Evolutionary conservation across 2,329 filamentous ascomycete species (phyloP).

Genomic region (Atkinsonella texensis): DNA sequence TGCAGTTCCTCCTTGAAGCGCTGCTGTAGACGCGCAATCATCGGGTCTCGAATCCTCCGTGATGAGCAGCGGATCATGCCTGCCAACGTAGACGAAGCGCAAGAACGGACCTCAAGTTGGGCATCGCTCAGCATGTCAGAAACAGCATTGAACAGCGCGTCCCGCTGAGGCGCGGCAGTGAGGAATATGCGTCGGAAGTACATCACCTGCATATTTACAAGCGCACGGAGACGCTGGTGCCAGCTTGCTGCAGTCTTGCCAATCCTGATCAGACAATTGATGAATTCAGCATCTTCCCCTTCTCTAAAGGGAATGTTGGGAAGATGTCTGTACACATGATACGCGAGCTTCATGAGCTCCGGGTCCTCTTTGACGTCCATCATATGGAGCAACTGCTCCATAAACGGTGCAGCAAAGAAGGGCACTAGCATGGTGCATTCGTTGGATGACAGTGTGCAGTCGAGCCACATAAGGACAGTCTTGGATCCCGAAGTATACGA

Average conservation of each 20-base stretch:
- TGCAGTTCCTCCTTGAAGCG: constrained; percentile 70
- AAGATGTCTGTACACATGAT: constrained; percentile 92
- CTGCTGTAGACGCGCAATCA: constrained; percentile 62
- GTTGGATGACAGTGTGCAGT: constrained; percentile 78
- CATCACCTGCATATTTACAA: constrained; percentile 97
- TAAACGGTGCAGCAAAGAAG: constrained; percentile 84
- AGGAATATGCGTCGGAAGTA: constrained; percentile 96
- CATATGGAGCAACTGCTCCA: constrained; percentile 93
- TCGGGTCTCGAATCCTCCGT: constrained; percentile 60
- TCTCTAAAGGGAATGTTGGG: constrained; percentile 88
- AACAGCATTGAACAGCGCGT: constrained; percentile 80
- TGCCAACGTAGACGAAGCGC: constrained; percentile 82
- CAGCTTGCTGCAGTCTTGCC: constrained; percentile 75
- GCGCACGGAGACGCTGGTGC: constrained; percentile 88
- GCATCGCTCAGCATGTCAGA: constrained; percentile 85
- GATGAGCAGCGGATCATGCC: constrained; percentile 98
- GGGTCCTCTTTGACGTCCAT: constrained; percentile 99
- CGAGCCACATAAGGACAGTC: constrained; percentile 90
- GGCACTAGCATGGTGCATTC: constrained; percentile 84
- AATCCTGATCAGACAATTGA: constrained; percentile 75
- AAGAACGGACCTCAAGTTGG: constrained; percentile 87
- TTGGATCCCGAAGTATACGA: constrained; percentile 94
- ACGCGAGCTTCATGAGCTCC: constrained; percentile 85
- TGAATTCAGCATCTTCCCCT: constrained; percentile 76
- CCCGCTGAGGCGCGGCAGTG: constrained; percentile 60